Evolutionary conservation across 2,329 filamentous ascomycete genomes (phyloP), one percentile per base, ranked within the genome.

Genomic region (Hymenoscyphus fructigenus): DNA sequence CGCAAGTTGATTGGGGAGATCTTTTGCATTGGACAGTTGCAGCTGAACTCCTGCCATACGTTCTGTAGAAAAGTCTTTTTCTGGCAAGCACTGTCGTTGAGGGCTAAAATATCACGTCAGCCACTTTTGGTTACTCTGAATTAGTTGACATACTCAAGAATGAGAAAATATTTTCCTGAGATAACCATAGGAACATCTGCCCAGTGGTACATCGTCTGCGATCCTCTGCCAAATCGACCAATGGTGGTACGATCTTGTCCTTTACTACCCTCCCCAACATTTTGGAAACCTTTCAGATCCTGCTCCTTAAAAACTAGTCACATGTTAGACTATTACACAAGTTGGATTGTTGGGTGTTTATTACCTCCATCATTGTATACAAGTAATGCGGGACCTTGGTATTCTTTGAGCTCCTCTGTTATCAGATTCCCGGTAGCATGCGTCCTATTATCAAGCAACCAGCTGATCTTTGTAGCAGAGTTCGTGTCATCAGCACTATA

Each of bases 201-300:
- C 66, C 72, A 77, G 59, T 78, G 76, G 65, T 74, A 78, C 75
- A 77, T 77, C 3, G 74, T 77, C 59, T 77, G 71, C 6, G 74
- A 74, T 1, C 76, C 76, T 34, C 75, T 66, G 5, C 76, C 76
- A 63, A 77, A 78, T 65, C 75, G 74, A 10, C 76, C 76, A 23
- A 77, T 77, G 3, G 70, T 70, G 1, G 65, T 66, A 17, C 60
- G 60, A 34, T 76, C 67, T 4, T 72, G 55, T 60, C 62, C 58
- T 60, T 77, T 78, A 34, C 76, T 76, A 1, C 75, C 75, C 29
- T 71, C 66, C 4, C 76, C 76, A 9, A 77, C 72, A 53, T 75
- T 68, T 56, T 72, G 74, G 26, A 77, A 71, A 0, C 76, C 75
- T 9, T 69, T 63, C 57, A 76, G 75, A 58, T 78, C 75, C 1